Evolutionary conservation across 495 filamentous ascomycete genomes (phyloP), one percentile per base, ranked within the genome.

Genomic region (Parachaetomium inaequale): DNA sequence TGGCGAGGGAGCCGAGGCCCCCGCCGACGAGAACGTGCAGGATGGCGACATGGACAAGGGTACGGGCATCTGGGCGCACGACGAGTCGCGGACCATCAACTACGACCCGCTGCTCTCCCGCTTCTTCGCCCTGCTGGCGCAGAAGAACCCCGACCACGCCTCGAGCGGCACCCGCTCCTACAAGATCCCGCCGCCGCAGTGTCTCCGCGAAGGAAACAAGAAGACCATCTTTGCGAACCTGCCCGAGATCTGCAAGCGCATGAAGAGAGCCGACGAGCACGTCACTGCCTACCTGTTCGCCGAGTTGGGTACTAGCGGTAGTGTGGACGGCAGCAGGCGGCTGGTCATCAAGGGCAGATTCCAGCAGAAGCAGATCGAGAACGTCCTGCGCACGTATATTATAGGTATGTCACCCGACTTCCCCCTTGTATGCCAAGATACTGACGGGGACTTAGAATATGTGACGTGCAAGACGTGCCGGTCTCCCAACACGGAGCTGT

Each of bases 201-300:
- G 93, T 78, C 82, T 98, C 50, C 92, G 95, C 79, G 95, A 98
- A 91, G 94, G 94, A 74, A 98, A 98, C 85, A 96, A 96, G 85
- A 96, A 96, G 88, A 98, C 94, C 55, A 96, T 98, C 69, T 98
- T 97, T 73, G 94, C 94, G 77, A 98, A 98, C 80, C 92, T 98
- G 68, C 66, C 68, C 60, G 73, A 75, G 62, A 78, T 74, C 43
- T 80, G 75, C 74, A 81, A 78, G 75, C 83, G 91, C 61, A 94
- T 98, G 93, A 98, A 98, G 87, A 84, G 94, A 72, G 89, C 87
- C 66, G 93, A 96, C 71, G 94, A 98, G 74, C 93, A 98, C 78
- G 91, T 98, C 67, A 98, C 91, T 49, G 87, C 92, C 66, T 98
- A 96, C 81, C 76, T 98, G 71, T 98, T 98, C 78, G 92, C 94